Evolutionary conservation across 2,329 filamentous ascomycete species (phyloP), one percentile per base, ranked within the genome.

Genomic region (Monosporascus sp.): DNA sequence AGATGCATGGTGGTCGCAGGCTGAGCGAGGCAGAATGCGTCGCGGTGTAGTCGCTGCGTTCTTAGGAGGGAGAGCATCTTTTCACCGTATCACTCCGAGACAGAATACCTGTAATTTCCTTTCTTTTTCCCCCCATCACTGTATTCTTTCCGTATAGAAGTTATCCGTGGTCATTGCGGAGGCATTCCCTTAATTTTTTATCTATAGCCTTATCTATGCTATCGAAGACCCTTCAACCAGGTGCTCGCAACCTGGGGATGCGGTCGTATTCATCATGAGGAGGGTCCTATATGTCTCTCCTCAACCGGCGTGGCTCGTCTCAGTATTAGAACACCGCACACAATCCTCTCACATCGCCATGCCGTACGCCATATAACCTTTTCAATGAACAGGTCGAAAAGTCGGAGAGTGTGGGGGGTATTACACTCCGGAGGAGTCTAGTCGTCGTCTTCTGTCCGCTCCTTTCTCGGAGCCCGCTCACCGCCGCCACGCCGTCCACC

Each of bases 401-500:
- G 52, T 53, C 52, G 59, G 58, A 60, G 60, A 57, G 53, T 57
- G 51, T 47, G 56, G 52, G 54, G 55, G 46, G 49, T 24, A 20
- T 6, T 34, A 54, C 53, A 14, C 18, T 42, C 39, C 18, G 39
- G 14, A 24, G 39, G 17, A n/a, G 44, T 69, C 70, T 74, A 82
- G 62, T 83, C 80, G 60, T 82, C 79, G 64, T 82, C 78, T 57
- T 83, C 78, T 58, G 76, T 78, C 61, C 77, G 70, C 68, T 79
- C 74, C 68, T 70, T 69, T 48, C 67, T 67, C 53, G 70, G 68
- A 45, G 62, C 63, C 39, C 66, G 64, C 50, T 69, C 66, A 46
- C 63, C 61, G 34, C 62, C 59, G 36, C 58, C 60, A 38, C 60
- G 59, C 49, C 63, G 60, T 54, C 60, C 60, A 41, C 69, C 69